Percentiles rank a stretch among this genome's conserved stretches.
phyloP scores from a whole-genome alignment of 2,329 filamentous ascomycete species.

The Cytospora mali region DNA sequence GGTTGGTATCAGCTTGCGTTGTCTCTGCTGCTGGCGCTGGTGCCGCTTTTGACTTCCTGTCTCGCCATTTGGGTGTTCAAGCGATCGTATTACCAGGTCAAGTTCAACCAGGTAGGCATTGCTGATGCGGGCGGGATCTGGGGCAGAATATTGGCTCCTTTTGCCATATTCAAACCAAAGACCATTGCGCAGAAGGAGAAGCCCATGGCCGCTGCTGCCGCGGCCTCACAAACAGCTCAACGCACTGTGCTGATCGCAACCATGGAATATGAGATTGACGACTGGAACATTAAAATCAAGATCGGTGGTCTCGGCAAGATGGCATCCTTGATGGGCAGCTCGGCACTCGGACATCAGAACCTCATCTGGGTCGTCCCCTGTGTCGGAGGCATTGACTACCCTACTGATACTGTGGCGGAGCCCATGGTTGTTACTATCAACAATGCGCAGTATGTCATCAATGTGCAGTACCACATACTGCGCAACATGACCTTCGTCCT shows the following conservation, averaged over 20 bases:
- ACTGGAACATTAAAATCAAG: conserved; percentile 72
- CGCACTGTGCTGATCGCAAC: conserved; percentile 33
- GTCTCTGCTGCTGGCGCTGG: conserved; percentile 53
- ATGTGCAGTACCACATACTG: conserved; percentile 64
- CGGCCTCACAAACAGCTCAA: conserved; percentile 1
- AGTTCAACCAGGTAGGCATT: conserved; percentile 62
- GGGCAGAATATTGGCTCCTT: conserved; percentile 28
- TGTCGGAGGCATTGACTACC: conserved; percentile 67
- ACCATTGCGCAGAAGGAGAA: conserved; percentile 4
- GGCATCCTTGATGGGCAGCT: conserved; percentile 67
- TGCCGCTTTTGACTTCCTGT: conserved; percentile 54
- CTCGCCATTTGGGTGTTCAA: conserved; percentile 58
- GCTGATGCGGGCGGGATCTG: conserved; percentile 34
- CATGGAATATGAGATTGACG: conserved; percentile 69
- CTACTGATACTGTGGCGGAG: conserved; percentile 58
- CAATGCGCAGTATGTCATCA: conserved; percentile 61
- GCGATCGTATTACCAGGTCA: conserved; percentile 54
- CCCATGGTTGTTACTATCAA: conserved; percentile 66
- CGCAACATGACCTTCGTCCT: conserved; percentile 71
- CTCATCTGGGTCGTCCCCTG: conserved; percentile 67
- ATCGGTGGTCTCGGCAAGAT: conserved; percentile 72
- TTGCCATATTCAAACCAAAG: conserved; percentile 17
- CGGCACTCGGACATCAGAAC: conserved; percentile 65
- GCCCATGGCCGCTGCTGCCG: conserved; percentile 32
- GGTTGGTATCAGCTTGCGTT: conserved; percentile 54